These are phyloP conservation scores for Mycena galopus DNA, from an alignment of 768 basidiomycete genomes.

Conservation along the genomic window DNA sequence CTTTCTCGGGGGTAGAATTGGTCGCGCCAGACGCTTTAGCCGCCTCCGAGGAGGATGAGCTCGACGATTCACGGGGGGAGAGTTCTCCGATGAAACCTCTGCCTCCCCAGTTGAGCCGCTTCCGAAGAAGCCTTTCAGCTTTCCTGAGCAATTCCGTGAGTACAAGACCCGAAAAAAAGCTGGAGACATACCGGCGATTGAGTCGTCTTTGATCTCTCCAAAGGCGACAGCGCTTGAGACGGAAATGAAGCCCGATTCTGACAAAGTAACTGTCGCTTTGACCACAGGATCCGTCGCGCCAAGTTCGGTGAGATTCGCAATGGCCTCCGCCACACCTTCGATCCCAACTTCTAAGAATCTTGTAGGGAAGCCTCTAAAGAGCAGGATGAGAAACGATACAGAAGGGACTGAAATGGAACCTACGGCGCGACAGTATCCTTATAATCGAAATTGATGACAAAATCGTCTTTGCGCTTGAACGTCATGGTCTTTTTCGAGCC, in stretches of 20 bases:
- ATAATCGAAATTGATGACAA: slow-evolving; percentile 84
- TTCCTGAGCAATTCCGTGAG: slow-evolving; percentile 59
- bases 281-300: slow-evolving; percentile 87
- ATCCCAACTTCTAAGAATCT: slow-evolving; percentile 83
- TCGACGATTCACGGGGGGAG: slow-evolving; percentile 58
- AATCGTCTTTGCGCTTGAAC: slow-evolving; percentile 88
- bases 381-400: slow-evolving; percentile 19
- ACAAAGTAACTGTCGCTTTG: slow-evolving; percentile 86
- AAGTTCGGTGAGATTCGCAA: slow-evolving; percentile 86
- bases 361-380: slow-evolving; percentile 73
- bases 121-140: slow-evolving; percentile 91
- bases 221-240: slow-evolving; percentile 84
- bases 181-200: slow-evolving; percentile 69
- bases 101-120: slow-evolving; percentile 59
- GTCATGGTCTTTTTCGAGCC: slow-evolving; percentile 90
- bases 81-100: slow-evolving; percentile 56
- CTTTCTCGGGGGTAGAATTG: slow-evolving; percentile 52
- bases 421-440: slow-evolving; percentile 73
- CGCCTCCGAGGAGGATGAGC: slow-evolving; percentile 44
- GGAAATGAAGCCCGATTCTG: slow-evolving; percentile 89
- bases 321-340: slow-evolving; percentile 78
- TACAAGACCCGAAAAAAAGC: slow-evolving; percentile 20
- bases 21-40: slow-evolving; percentile 56
- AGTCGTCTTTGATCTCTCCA: slow-evolving; percentile 87
- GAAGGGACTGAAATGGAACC: slow-evolving; percentile 43